Evolutionary conservation across 2,329 filamentous ascomycete genomes (phyloP), one percentile per base, ranked within the genome.

Genomic region (Phyllosticta ampelicida): DNA sequence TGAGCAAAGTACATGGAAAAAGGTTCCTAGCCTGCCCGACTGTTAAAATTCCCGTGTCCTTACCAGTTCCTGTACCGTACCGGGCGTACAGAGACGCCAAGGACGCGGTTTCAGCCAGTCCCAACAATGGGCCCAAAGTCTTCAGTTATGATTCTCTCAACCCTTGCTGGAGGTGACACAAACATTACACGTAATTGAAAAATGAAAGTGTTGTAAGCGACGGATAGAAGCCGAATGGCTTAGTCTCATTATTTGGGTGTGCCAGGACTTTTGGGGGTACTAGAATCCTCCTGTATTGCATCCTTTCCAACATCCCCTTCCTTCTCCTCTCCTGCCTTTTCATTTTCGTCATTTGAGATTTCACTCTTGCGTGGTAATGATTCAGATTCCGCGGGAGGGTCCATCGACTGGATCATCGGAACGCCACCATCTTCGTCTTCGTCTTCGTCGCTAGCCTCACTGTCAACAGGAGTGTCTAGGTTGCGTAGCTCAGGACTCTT

Each of bases 401-500:
- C 18, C 19, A 51, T 26, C 9, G 55, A 44, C 19, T 44, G 52
- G 20, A 58, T 53, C 56, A 58, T 59, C 13, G 20, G 48, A 13
- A 67, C 62, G 13, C 65, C 68, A 13, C 67, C 67, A 21, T 69
- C 68, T 62, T 69, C 53, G 21, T 62, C 69, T 16, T 68, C 66
- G 9, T 66, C 67, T 36, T 70, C 71, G 54, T 68, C 72, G 54
- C 66, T 67, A 5, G 63, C 63, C 44, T 70, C 69, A 53, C 69
- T 72, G 13, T 70, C 63, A 10, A 70, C 67, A 1, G 71, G 71
- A 50, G 71, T 74, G 26, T 73, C 71, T n/a, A 73, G 61, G 19
- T 73, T 70, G 26, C 67, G 67, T 8, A 72, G 61, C 28, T 72
- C 66, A 0, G 72, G 72, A 53, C 71, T 73, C 65, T 73, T 74